phyloP scores from a whole-genome alignment of 2,329 filamentous ascomycete species.

The Dactylellina parvicollis region DNA sequence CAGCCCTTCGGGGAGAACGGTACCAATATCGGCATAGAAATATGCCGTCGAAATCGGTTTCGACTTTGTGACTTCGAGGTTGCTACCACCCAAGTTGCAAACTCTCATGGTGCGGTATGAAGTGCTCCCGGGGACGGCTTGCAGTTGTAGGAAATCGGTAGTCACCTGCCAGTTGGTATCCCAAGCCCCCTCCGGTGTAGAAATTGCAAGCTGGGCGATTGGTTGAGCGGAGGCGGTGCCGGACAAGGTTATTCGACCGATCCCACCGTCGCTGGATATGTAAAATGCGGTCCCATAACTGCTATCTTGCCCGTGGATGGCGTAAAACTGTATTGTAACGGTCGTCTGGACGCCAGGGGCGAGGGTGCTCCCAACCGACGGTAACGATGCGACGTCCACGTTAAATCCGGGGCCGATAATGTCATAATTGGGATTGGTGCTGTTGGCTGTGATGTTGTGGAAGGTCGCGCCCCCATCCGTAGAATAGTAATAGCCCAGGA shows the following conservation, averaged over 20 bases:
- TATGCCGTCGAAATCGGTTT: slow-evolving; percentile 56
- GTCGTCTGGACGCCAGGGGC: slow-evolving; percentile 59
- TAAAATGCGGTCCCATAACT: slow-evolving; percentile 60
- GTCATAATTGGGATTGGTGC: slow-evolving; percentile 54
- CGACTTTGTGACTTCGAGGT: slow-evolving; percentile 61
- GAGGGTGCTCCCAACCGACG: slow-evolving; percentile 59
- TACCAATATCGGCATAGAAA: slow-evolving; percentile 35
- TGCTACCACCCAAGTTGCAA: slow-evolving; percentile 61
- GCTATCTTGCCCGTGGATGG: slow-evolving; percentile 57
- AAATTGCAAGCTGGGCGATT: slow-evolving; percentile 60
- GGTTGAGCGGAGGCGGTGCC: slow-evolving; percentile 60
- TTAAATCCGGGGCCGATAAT: slow-evolving; percentile 60
- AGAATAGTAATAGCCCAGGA: slow-evolving; percentile 61
- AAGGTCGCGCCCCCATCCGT: slow-evolving; percentile 57
- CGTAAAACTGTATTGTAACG: slow-evolving; percentile 60
- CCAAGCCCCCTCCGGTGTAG: slow-evolving; percentile 61
- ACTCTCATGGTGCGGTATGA: slow-evolving; percentile 60
- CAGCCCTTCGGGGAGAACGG: slow-evolving; percentile 23
- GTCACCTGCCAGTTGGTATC: slow-evolving; percentile 56
- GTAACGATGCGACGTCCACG: slow-evolving; percentile 58
- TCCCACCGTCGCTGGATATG: slow-evolving; percentile 61
- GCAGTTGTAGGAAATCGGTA: slow-evolving; percentile 12
- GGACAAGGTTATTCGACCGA: slow-evolving; percentile 59
- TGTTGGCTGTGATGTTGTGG: slow-evolving; percentile 59
- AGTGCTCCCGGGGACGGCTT: slow-evolving; percentile 56